Conservation (phyloP, 2,329 filamentous ascomycete species). For the Epichloe amarillans region DNA sequence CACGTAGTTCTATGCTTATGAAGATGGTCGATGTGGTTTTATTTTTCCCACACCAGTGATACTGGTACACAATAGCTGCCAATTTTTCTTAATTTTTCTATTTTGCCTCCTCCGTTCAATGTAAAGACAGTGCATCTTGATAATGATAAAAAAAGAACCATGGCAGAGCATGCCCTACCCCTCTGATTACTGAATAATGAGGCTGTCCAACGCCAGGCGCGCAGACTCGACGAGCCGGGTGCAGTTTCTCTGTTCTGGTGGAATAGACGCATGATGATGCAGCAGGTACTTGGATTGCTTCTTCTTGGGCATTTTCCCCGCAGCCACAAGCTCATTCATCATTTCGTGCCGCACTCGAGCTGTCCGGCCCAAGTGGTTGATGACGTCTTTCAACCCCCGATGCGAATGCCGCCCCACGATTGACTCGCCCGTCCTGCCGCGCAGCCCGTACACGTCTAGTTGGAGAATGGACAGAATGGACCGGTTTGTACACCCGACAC, state of each 20-base stretch:
- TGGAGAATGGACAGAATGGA: conserved; percentile 41
- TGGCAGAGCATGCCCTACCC: too few relatives aligned
- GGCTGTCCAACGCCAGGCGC: conserved; percentile 36
- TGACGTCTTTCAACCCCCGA: conserved; percentile 38
- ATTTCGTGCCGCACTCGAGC: conserved; percentile 33
- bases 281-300: conserved; percentile 14
- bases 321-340: conserved; percentile 31
- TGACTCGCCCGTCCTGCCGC: conserved; percentile 9
- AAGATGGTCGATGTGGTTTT: too few relatives aligned
- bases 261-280: conserved; percentile 12
- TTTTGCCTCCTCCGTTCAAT: neutral
- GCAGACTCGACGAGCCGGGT: conserved; percentile 40
- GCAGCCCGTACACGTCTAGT: conserved; percentile 43
- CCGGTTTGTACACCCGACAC: conserved; percentile 14
- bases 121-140: neutral
- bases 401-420: conserved; percentile 18
- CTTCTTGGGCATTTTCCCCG: conserved; percentile 19
- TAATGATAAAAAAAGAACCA: too few relatives aligned
- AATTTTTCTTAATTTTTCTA: neutral
- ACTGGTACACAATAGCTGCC: neutral
- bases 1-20: too few relatives aligned
- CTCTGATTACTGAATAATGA: conserved; percentile 35
- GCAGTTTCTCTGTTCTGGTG: conserved; percentile 29
- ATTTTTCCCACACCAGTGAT: neutral
- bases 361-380: conserved; percentile 38